These are phyloP conservation scores for Dryadomyces quercus-mongolicae DNA, from an alignment of 2,329 filamentous ascomycete genomes.

Conservation along the genomic window DNA sequence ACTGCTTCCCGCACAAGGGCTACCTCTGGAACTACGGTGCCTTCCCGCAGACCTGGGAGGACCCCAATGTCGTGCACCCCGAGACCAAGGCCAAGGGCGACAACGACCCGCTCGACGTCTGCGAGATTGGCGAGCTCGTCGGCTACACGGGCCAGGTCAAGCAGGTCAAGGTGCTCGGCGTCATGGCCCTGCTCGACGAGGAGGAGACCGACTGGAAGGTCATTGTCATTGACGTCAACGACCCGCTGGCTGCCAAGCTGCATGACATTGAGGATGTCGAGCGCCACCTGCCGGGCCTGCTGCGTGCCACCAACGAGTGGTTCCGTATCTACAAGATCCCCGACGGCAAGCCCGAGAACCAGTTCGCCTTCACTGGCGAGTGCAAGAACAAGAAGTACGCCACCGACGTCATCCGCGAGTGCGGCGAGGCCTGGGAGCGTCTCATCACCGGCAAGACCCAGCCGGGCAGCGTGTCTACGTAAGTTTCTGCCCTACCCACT, in stretches of 20 bases:
- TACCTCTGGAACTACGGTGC: constrained; percentile 99
- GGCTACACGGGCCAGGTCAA: constrained; percentile 94
- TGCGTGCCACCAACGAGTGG: constrained; percentile 99
- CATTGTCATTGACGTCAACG: constrained; percentile 97
- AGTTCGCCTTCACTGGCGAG: constrained; percentile 99
- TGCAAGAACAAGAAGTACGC: constrained; percentile 99
- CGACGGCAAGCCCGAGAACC: constrained; percentile 99
- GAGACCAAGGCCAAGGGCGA: constrained; percentile 99
- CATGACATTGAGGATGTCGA: constrained; percentile 99
- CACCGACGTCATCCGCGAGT: constrained; percentile 90
- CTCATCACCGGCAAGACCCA: constrained; percentile 83
- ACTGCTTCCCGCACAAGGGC: constrained; percentile 99
- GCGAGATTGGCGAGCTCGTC: constrained; percentile 98
- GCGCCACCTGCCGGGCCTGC: constrained; percentile 89
- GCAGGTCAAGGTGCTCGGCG: constrained; percentile 98
- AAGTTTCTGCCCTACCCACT: constrained; percentile 28
- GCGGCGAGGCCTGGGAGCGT: constrained; percentile 92
- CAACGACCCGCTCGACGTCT: constrained; percentile 98
- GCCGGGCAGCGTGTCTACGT: constrained; percentile 70
- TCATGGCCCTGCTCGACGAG: constrained; percentile 98
- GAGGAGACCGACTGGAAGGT: constrained; percentile 99
- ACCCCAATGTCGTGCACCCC: constrained; percentile 88
- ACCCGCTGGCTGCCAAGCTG: constrained; percentile 89
- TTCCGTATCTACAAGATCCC: constrained; percentile 99
- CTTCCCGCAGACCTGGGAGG: constrained; percentile 99